phyloP scores from a whole-genome alignment of 169 alveolate species.

The Cryptosporidium sp. region DNA sequence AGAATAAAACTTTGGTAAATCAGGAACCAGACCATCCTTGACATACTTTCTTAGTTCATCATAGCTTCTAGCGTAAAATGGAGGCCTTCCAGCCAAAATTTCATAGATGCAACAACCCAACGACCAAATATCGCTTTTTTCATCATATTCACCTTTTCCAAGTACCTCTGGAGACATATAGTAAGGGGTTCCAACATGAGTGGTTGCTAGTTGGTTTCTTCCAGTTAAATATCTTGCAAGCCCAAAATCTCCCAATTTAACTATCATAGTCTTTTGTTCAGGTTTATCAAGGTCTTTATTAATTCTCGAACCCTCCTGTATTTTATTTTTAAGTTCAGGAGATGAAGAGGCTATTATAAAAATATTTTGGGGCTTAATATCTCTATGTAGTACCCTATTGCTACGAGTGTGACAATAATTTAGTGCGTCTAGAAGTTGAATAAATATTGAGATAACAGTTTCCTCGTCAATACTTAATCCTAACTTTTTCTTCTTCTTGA shows the following conservation, averaged over 20 bases:
- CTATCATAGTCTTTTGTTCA: slow-evolving; percentile 83
- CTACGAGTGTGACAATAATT: slow-evolving; percentile 94
- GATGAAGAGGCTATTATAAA: slow-evolving; percentile 86
- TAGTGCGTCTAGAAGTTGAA: slow-evolving; percentile 92
- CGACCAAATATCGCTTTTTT: slow-evolving; percentile 94
- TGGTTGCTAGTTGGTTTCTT: slow-evolving; percentile 92
- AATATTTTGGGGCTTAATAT: slow-evolving; percentile 95
- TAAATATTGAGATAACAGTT: slow-evolving; percentile 92
- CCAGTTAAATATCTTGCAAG: slow-evolving; percentile 91
- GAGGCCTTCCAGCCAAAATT: slow-evolving; percentile 92
- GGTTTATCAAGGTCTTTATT: slow-evolving; percentile 20
- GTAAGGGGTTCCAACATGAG: slow-evolving; percentile 96
- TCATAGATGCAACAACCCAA: slow-evolving; percentile 94
- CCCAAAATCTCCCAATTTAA: slow-evolving; percentile 96
- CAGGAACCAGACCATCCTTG: slow-evolving; percentile 82
- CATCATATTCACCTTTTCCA: slow-evolving; percentile 92
- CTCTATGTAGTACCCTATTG: slow-evolving; percentile 94
- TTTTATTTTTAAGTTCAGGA: slow-evolving; percentile 76
- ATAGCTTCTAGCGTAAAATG: slow-evolving; percentile 90
- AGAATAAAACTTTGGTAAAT: slow-evolving; percentile 82
- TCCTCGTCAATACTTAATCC: slow-evolving; percentile 92
- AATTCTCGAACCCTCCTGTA: slow-evolving; percentile 50
- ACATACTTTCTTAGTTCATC: slow-evolving; percentile 84
- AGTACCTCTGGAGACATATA: slow-evolving; percentile 98
- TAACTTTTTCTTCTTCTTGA: slow-evolving; percentile 90